phyloP scores from a whole-genome alignment of 805 yeast species.

The Allodekkera sacchari region DNA sequence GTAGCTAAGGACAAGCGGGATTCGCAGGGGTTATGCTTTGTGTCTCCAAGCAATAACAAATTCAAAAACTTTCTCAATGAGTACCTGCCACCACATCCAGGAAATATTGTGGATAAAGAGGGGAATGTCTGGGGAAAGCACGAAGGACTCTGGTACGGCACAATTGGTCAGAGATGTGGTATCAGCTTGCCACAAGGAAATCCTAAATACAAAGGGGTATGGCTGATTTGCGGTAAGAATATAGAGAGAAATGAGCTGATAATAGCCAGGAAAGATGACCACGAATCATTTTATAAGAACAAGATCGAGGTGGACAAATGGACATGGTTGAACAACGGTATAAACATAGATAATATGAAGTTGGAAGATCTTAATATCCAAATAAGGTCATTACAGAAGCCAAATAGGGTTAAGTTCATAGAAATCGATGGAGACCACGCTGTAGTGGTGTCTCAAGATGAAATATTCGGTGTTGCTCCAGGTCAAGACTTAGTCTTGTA shows the following conservation, averaged over 20 bases:
- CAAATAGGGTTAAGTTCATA: conserved; percentile 26
- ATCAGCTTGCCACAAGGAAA: conserved; percentile 86
- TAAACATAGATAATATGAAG: conserved; percentile 6
- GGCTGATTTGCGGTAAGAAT: conserved; percentile 79
- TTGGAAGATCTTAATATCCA: conserved; percentile 40
- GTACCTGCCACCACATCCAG: conserved; percentile 65
- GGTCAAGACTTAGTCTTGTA: conserved; percentile 84
- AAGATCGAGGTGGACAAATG: conserved; percentile 35
- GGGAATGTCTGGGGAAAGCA: conserved; percentile 78
- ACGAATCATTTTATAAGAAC: conserved; percentile 44
- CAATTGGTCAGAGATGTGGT: conserved; percentile 82
- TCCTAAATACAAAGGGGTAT: conserved; percentile 62
- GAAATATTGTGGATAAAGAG: conserved; percentile 68
- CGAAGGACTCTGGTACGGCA: conserved; percentile 88
- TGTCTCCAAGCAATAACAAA: conserved; percentile 44
- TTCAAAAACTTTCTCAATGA: conserved; percentile 69
- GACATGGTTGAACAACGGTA: conserved; percentile 35
- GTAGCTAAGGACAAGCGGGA: conserved; percentile 77
- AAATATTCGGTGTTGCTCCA: conserved; percentile 72
- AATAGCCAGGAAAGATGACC: conserved; percentile 65
- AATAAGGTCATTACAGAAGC: conserved; percentile 65
- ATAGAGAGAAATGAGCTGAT: conserved; percentile 60
- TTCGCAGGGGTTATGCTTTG: conserved; percentile 93
- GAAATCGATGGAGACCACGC: conserved; percentile 12
- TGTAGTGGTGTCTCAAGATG: conserved; percentile 31